Evolutionary conservation across 2,329 filamentous ascomycete genomes (phyloP).

Genomic region (Fusarium coffeatum): DNA sequence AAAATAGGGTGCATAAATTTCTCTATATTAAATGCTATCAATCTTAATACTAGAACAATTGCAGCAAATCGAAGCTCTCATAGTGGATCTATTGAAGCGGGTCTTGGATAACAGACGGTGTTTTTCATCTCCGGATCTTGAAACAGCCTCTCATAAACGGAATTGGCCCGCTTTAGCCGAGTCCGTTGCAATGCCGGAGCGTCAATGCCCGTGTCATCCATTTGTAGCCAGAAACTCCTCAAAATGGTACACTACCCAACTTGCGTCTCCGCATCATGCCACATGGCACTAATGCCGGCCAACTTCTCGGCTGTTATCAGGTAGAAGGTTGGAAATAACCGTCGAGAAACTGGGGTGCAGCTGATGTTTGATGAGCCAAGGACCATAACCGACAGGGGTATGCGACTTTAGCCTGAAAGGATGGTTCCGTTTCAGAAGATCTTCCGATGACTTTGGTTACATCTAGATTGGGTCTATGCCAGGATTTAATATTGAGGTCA

Average conservation of each 20-base stretch:
- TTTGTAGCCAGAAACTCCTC: not conserved
- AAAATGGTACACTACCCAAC: not conserved
- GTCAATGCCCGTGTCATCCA: constrained; percentile 10
- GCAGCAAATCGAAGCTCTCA: fast-evolving
- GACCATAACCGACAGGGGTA: not conserved
- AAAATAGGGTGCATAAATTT: not conserved
- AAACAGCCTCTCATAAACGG: constrained; percentile 1
- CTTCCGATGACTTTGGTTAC: not conserved
- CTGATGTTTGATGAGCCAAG: not conserved
- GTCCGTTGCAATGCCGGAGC: constrained; percentile 14
- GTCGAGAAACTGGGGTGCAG: not conserved
- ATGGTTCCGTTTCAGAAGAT: not conserved
- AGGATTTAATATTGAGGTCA: not conserved
- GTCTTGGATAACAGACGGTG: not conserved
- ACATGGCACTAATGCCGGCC: constrained; percentile 13
- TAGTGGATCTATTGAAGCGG: not conserved
- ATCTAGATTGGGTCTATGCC: not conserved
- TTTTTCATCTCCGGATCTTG: constrained; percentile 10
- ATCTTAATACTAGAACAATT: not conserved
- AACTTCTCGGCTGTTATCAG: constrained; percentile 4
- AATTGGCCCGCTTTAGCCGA: constrained; percentile 10
- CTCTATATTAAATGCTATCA: not conserved
- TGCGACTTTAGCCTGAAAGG: constrained; percentile 12
- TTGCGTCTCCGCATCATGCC: constrained; percentile 17
- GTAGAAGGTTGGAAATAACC: not conserved